Conservation (phyloP, 2,329 filamentous ascomycete genomes). For the Fusarium acutatum region DNA sequence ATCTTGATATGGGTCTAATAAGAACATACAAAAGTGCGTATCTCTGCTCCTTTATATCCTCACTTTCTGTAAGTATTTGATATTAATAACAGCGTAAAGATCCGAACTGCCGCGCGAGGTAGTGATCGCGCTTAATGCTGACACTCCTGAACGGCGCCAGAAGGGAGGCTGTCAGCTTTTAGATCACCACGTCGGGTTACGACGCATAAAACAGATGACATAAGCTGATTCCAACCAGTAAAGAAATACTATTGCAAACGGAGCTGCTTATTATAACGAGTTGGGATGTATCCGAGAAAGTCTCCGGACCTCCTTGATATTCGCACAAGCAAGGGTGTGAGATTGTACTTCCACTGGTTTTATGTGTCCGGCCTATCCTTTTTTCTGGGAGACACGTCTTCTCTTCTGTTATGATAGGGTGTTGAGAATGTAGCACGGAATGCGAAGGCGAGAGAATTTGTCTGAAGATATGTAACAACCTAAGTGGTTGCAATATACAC, state of each 20-base stretch:
- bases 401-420: neutral
- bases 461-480: too few species aligned
- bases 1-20: neutral
- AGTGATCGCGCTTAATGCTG: neutral
- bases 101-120: neutral
- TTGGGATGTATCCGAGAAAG: conserved; percentile 17
- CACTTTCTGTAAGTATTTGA: neutral
- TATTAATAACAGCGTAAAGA: neutral
- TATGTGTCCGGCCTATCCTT: neutral
- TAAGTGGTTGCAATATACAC: neutral
- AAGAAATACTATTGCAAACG: neutral
- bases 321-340: neutral
- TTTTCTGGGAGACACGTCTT: neutral
- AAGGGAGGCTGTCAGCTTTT: conserved; percentile 11
- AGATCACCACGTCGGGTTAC: neutral
- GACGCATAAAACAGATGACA: neutral
- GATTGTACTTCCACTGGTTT: neutral
- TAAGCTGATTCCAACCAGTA: neutral
- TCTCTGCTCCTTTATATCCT: conserved; percentile 3
- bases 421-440: neutral
- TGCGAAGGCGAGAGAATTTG: neutral
- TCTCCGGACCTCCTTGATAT: conserved; percentile 9
- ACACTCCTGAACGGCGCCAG: neutral
- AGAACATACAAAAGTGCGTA: neutral
- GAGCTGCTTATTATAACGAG: neutral